phyloP scores from a whole-genome alignment of 305 asterid species.

The Nicotiana rustica region DNA sequence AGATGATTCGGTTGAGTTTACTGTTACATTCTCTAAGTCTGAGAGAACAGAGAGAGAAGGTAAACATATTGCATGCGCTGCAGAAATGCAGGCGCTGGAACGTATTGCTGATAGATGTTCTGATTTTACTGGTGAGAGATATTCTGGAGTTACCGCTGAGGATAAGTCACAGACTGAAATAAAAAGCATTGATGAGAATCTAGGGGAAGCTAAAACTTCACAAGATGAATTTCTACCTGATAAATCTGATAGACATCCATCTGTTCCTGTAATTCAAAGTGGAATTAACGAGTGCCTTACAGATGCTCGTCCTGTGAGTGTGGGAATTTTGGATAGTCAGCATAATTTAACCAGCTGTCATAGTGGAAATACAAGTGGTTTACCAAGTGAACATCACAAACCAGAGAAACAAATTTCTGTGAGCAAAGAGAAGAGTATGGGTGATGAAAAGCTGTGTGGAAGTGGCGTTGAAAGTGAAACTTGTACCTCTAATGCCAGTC shows the following conservation, averaged over 20 bases:
- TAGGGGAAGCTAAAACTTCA: conserved; percentile 44
- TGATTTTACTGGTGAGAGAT: conserved; percentile 45
- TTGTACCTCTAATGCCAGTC: conserved; percentile 42
- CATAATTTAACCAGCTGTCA: conserved; percentile 45
- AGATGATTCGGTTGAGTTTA: conserved; percentile 46
- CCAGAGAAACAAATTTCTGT: conserved; percentile 38
- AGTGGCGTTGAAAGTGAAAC: conserved; percentile 47
- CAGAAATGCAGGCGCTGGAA: conserved; percentile 48
- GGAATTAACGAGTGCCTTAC: conserved; percentile 47
- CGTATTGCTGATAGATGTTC: conserved; percentile 47
- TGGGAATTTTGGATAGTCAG: conserved; percentile 49
- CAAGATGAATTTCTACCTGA: conserved; percentile 49
- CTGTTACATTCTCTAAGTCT: conserved; percentile 46
- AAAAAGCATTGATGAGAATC: conserved; percentile 47
- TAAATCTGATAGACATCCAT: conserved; percentile 50
- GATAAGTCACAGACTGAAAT: conserved; percentile 44
- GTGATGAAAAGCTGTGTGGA: conserved; percentile 45
- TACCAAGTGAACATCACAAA: conserved; percentile 39
- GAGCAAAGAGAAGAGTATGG: conserved; percentile 41
- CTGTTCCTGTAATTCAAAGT: conserved; percentile 44
- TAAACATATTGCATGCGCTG: conserved; percentile 40
- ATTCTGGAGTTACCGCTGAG: conserved; percentile 44
- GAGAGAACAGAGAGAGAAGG: conserved; percentile 51
- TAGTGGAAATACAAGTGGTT: conserved; percentile 46
- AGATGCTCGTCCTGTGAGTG: conserved; percentile 46